Percentiles rank a stretch among this genome's conserved stretches.
phyloP scores from a whole-genome alignment of 1,284 basidiomycete species.

The Cutaneotrichosporon mucoides region DNA sequence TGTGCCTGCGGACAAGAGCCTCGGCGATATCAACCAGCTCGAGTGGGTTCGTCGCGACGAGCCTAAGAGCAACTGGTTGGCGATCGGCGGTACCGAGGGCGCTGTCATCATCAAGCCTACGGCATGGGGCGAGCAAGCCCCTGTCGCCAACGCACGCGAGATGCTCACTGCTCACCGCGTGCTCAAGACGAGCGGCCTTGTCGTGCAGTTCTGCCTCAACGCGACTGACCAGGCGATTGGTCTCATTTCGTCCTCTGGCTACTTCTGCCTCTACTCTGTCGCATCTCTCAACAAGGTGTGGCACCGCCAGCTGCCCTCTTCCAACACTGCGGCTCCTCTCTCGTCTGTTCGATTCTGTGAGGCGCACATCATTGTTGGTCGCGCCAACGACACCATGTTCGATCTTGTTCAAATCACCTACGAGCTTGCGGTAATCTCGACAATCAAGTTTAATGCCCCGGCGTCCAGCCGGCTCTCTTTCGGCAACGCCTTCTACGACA shows the following conservation, averaged over 20 bases:
- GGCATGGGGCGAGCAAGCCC: conserved; percentile 6
- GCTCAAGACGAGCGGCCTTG: conserved; percentile 31
- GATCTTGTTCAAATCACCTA: conserved; percentile 43
- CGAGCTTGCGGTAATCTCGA: conserved; percentile 34
- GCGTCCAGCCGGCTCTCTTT: conserved; percentile 20
- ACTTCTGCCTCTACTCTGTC: conserved; percentile 36
- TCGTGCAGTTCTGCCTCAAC: conserved; percentile 41
- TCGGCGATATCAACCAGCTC: conserved; percentile 28
- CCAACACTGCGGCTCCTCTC: conserved; percentile 12
- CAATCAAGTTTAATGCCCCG: conserved; percentile 31
- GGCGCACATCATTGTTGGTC: conserved; percentile 38
- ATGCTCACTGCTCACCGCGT: conserved; percentile 21
- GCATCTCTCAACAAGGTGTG: conserved; percentile 34
- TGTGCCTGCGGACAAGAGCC: conserved; percentile 8
- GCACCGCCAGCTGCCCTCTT: conserved; percentile 35
- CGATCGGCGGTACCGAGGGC: conserved; percentile 34
- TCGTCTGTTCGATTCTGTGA: conserved; percentile 39
- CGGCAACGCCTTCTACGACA: conserved; percentile 36
- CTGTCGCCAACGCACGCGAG: conserved; percentile 10
- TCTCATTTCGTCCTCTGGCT: conserved; percentile 28
- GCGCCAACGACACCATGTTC: conserved; percentile 32
- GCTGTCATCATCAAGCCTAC: conserved; percentile 30
- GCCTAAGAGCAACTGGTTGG: conserved; percentile 20
- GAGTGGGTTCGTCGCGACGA: conserved; percentile 34
- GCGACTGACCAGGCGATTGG: conserved; percentile 38